Base-by-base conservation (phyloP, 2,329 filamentous ascomycete genomes). In the Harringtonia aguacate region DNA sequence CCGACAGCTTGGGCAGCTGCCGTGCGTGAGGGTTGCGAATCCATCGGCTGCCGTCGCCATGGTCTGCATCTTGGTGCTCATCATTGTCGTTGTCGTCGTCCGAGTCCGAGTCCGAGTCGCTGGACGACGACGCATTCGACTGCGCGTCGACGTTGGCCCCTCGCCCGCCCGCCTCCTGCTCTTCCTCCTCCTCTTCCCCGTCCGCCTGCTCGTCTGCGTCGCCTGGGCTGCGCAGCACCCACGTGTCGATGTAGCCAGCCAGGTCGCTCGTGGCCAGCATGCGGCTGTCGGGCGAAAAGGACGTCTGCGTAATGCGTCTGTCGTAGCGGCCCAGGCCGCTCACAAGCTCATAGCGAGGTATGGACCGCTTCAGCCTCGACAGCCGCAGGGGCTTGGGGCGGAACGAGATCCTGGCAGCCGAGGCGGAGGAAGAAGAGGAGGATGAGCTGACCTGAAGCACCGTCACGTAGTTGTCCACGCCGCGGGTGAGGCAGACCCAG, bases 231-330 rank as follows among this genome's bases (percentile, higher is more conserved):
- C 77, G 72, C 44, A 94, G 63, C 2, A 87, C 66, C 85, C 89
- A 98, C 17, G 82, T 87, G 57, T 97, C 89, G 28, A 97, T 70
- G 61, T 81, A 87, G 36, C 92, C 92, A 36, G 84, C 81, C 42
- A 95, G 64, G 59, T 95, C 90, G 39, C 83, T 81, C 27, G 81
- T 77, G 9, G 84, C 88, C 38, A 97, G 67, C 49, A 94, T 76
- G 51, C 75, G 79, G 58, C 85, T 86, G 58, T 95, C 84, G 6
- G 80, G 69, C 10, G 88, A 89, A 61, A 97, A 95, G 3, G 81
- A 72, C 22, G 82, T 61, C 43, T 86, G 82, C 30, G 75, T 80
- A 51, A 97, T 79, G 36, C 73, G 81, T 58, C 84, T 76, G 50
- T 87, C 78, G 62, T 95, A 97, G 22, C 67, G 65, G n/a, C 82